These are phyloP conservation scores for Pichia sp. DNA, from an alignment of 1,139 yeast species.

Conservation along the genomic window DNA sequence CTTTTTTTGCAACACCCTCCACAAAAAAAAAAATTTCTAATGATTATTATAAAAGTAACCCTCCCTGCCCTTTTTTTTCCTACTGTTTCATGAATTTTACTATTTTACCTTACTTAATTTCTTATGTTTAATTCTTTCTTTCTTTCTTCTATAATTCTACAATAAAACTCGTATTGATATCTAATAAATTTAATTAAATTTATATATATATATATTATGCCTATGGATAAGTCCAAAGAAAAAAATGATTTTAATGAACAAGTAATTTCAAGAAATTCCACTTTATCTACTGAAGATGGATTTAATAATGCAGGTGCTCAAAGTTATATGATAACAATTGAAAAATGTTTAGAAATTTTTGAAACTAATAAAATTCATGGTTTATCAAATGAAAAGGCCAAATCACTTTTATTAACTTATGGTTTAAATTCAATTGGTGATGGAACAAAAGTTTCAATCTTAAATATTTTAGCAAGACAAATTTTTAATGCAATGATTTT, in stretches of 20 bases:
- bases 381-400: slow-evolving; percentile 37
- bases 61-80: too few species aligned
- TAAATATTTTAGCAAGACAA: slow-evolving; percentile 59
- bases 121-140: background rate
- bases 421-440: slow-evolving; percentile 60
- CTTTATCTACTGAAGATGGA: slow-evolving; percentile 4
- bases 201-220: slow-evolving; percentile 1
- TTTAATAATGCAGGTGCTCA: slow-evolving; percentile 13
- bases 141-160: background rate
- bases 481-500: slow-evolving; percentile 76
- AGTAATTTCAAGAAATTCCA: slow-evolving; percentile 11
- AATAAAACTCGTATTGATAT: too few species aligned
- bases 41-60: too few species aligned
- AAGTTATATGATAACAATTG: slow-evolving; percentile 33
- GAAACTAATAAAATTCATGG: slow-evolving; percentile 43
- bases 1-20: too few species aligned
- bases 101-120: too few species aligned
- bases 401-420: slow-evolving; percentile 30
- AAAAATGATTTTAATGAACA: slow-evolving; percentile 11
- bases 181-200: too few species aligned
- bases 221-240: slow-evolving; percentile 4
- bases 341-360: slow-evolving; percentile 35
- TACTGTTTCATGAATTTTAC: too few species aligned
- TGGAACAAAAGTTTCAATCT: slow-evolving; percentile 50
- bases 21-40: too few species aligned